Percentiles rank a stretch among this genome's conserved stretches.
Conservation (phyloP, 2,329 filamentous ascomycete species). For the Colletotrichum spinosum region DNA sequence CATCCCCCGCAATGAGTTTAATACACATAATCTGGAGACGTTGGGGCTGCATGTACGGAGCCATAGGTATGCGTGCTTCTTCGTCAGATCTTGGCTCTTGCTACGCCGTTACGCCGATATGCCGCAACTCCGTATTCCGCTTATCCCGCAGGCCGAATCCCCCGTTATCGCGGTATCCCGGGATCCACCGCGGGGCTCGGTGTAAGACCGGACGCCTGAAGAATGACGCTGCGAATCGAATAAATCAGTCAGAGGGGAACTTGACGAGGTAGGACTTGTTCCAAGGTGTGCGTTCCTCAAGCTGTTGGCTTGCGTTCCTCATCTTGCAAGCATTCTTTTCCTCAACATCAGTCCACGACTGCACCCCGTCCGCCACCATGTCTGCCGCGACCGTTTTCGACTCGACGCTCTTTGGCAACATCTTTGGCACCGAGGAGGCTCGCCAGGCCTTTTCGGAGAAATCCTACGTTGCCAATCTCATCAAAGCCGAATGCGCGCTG, state of each 20-base stretch:
- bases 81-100: conserved; percentile 20
- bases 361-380: conserved; percentile 31
- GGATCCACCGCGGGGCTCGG: conserved; percentile 19
- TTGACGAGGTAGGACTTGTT: background rate
- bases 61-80: conserved; percentile 5
- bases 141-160: conserved; percentile 11
- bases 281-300: too few species aligned
- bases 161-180: conserved; percentile 28
- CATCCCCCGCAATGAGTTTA: conserved; percentile 21
- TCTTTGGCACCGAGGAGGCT: conserved; percentile 64
- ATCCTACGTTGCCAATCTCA: conserved; percentile 59
- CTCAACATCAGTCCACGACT: background rate
- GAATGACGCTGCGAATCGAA: background rate
- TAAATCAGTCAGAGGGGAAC: conserved; percentile 10
- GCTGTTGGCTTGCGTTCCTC: background rate
- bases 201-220: conserved; percentile 13
- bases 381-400: conserved; percentile 52
- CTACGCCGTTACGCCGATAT: conserved; percentile 30
- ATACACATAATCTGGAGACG: background rate
- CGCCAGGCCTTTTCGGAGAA: conserved; percentile 62
- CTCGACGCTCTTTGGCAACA: conserved; percentile 61
- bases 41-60: conserved; percentile 6
- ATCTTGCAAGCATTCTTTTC: background rate
- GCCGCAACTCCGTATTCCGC: conserved; percentile 17
- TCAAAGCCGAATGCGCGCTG: conserved; percentile 64